Evolutionary conservation across 2,329 filamentous ascomycete species (phyloP).

Genomic region (Aspergillus neoniger): DNA sequence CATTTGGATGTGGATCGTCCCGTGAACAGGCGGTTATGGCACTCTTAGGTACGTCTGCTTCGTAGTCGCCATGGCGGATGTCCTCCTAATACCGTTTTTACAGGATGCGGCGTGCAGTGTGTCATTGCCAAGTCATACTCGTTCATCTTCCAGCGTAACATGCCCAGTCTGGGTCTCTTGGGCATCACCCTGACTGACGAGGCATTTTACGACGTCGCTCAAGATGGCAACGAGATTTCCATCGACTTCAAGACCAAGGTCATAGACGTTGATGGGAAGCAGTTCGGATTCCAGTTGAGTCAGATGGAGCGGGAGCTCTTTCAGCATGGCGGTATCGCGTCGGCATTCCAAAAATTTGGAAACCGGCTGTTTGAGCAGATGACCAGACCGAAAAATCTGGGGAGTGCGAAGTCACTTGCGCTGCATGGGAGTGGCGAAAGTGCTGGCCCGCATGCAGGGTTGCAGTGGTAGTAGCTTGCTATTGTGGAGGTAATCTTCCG

Average conservation of each 20-base stretch:
- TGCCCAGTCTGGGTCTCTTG: constrained; percentile 49
- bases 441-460: background rate
- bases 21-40: constrained; percentile 49
- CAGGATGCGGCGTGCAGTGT: constrained; percentile 37
- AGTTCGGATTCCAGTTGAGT: constrained; percentile 26
- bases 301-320: constrained; percentile 44
- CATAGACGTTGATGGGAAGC: constrained; percentile 21
- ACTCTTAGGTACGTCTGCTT: constrained; percentile 32
- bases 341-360: constrained; percentile 44
- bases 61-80: background rate
- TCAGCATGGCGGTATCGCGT: constrained; percentile 40
- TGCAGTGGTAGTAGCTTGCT: background rate
- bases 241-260: constrained; percentile 36
- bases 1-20: constrained; percentile 51
- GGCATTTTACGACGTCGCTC: constrained; percentile 39
- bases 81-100: background rate
- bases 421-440: background rate
- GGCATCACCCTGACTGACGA: constrained; percentile 46
- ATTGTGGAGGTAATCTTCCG: too few relatives aligned
- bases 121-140: constrained; percentile 50
- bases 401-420: background rate
- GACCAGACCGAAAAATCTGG: constrained; percentile 10
- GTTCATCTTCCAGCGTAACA: constrained; percentile 52
- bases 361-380: constrained; percentile 36
- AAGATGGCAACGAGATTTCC: constrained; percentile 39